Evolutionary conservation across 2,329 filamentous ascomycete species (phyloP), one percentile per base, ranked within the genome.

Genomic region (Lecanicillium sp.): DNA sequence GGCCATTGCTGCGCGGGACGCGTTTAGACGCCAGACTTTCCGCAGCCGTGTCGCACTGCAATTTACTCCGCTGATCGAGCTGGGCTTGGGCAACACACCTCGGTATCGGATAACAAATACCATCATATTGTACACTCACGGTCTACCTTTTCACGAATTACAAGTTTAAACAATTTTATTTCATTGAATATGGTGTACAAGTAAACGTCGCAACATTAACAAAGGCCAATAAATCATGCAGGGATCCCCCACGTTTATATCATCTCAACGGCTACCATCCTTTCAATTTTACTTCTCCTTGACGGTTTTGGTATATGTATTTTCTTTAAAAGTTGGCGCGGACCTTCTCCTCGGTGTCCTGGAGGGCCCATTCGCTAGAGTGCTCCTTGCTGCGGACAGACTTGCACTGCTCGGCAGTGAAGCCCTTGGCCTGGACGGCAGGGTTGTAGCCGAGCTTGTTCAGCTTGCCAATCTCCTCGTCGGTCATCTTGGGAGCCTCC

Each of bases 371-470:
- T 15, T 79, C 78, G 55, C 74, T 82, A 33, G 60, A 60, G 51
- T 69, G 60, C 29, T 67, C 74, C 62, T 74, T 82, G 68, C 82
- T 87, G 55, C 84, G 81, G 50, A 87, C 77, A 17, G 78, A 74
- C 29, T 65, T 65, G 44, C 81, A 82, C 66, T 96, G 87, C 47
- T 71, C 78, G 44, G 74, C 74, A 1, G 88, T 94, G 61, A 95
- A 94, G 1, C 88, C 89, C 69, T 82, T 88, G 12, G 90, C 90
- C 62, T 85, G 81, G 5, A 88, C 81, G 4, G 90, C 90, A 15
- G 90, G 90, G 59, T 97, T 97, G 55, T 97, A 97, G 1, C 87
- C 89, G 15, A 95, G 64, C 35, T 76, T 74, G 39, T 74, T 88
- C 44, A 63, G 59, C 67, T 71, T 77, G 2, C 71, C 85, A 2